Base-by-base conservation (phyloP, 805 yeast genomes). In the Candida bentonensis region DNA sequence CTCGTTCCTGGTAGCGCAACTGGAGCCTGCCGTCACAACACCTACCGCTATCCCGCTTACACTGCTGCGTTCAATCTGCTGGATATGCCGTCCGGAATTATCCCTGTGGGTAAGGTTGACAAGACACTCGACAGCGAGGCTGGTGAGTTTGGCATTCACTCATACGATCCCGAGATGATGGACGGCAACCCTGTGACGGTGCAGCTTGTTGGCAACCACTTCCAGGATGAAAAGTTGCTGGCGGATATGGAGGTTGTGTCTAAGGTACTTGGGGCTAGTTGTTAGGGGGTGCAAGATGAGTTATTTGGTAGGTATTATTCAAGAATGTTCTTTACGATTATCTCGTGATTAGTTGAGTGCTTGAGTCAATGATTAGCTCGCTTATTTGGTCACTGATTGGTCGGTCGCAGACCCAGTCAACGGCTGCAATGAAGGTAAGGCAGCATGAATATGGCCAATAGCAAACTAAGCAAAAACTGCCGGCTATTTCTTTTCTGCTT, bases 161-260 rank as follows among this genome's bases (percentile, higher is more conserved):
- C 64, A 27, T 76, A 74, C 58, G 64, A 72, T 45, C 68, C 76
- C 3, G 71, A 68, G 44, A 59, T 65, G 41, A 62, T 58, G 44
- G 63, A 67, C 46, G 74, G 73, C 2, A 74, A 73, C 52, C 79
- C 82, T 0, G 74, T 78, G 2, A 65, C 70, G 2, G 49, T 77
- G 5, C 85, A 79, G 54, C 49, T 79, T 22, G 68, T 74, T 15
- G 70, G 78, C 22, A 65, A 70, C 45, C 64, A 77, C 46, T 71
- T 69, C 46, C 70, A 76, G 48, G 85, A 79, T 53, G 85, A 79
- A 53, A 72, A 73, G 53, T 69, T 69, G 3, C 55, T 76, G 25
- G 66, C 46, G 34, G 15, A n/a, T 5, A 22, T 39, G 13, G 15
- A 33, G 23, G 13, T 44, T 41, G 17, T 42, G 22, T 21, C 42